These are phyloP conservation scores for Mallotus nudiflorus DNA, from an alignment of 345 rosid genomes.

Conservation along the genomic window DNA sequence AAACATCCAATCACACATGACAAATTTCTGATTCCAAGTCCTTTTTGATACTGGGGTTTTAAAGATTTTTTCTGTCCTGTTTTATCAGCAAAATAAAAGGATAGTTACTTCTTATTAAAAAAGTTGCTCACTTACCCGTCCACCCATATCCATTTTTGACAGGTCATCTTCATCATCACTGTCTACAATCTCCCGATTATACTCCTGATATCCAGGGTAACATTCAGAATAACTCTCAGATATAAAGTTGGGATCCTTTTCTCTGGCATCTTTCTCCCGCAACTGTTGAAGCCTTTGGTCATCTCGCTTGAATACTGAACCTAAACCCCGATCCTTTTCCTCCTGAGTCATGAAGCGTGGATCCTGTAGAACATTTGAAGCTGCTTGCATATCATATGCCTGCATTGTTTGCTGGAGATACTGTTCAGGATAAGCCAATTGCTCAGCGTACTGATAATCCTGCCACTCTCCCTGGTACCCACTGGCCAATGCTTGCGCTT, in stretches of 20 bases:
- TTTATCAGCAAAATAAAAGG: not conserved
- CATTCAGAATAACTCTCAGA: constrained; percentile 99
- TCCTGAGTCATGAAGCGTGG: constrained; percentile 95
- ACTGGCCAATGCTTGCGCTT: constrained; percentile 64
- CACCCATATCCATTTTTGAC: constrained; percentile 99
- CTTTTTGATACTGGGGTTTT: too few relatives aligned
- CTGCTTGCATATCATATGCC: constrained; percentile 59
- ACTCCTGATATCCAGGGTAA: constrained; percentile 98
- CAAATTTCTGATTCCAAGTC: too few relatives aligned
- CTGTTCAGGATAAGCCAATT: constrained; percentile 77
- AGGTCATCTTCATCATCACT: constrained; percentile 95
- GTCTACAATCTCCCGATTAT: constrained; percentile 85
- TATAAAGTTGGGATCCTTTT: constrained; percentile 89
- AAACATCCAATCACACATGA: not conserved
- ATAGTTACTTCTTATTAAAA: too few relatives aligned
- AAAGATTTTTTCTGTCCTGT: too few relatives aligned
- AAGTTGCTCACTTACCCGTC: constrained; percentile 58
- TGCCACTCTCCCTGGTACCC: constrained; percentile 91
- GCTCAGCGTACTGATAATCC: constrained; percentile 87
- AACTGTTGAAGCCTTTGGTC: constrained; percentile 93
- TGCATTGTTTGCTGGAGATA: constrained; percentile 55
- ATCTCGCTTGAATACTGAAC: constrained; percentile 97
- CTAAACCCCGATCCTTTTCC: constrained; percentile 96
- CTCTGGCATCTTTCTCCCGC: constrained; percentile 88
- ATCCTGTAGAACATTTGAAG: constrained; percentile 49